phyloP scores from a whole-genome alignment of 257 asterid genomes.

The Ilex aquifolium region DNA sequence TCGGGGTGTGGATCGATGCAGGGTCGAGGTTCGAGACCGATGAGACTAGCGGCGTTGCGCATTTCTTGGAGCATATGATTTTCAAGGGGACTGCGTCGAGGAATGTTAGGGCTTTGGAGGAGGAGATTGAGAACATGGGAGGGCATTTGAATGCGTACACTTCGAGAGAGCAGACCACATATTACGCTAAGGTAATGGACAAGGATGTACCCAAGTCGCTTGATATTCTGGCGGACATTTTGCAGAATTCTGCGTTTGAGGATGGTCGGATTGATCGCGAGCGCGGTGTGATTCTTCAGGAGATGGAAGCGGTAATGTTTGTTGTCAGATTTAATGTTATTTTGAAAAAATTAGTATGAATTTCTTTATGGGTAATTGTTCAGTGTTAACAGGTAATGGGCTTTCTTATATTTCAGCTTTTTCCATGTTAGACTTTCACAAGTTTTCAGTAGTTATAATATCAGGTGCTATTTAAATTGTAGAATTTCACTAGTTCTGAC shows the following conservation, averaged over 20 bases:
- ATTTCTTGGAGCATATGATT: slow-evolving; percentile 2
- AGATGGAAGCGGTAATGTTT: neutral
- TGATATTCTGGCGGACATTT: neutral
- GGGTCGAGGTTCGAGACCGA: neutral
- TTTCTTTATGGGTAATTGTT: no score
- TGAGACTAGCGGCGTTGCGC: neutral
- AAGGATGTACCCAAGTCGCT: neutral
- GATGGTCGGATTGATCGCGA: neutral
- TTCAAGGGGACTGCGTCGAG: neutral
- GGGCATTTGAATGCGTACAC: slow-evolving; percentile 3
- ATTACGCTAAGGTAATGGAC: neutral
- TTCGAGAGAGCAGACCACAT: slow-evolving; percentile 1
- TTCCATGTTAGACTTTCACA: no score
- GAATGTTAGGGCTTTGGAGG: neutral
- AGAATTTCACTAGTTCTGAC: no score
- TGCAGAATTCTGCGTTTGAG: neutral
- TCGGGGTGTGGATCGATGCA: neutral
- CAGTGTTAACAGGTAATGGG: no score
- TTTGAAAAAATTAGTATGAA: no score
- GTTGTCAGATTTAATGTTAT: no score
- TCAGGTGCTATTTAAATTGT: no score
- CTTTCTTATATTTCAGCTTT: no score
- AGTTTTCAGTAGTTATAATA: no score
- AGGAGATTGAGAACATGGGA: slow-evolving; percentile 2
- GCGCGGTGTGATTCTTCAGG: neutral